These are phyloP conservation scores for Trichoderma koningii DNA, from an alignment of 2,329 filamentous ascomycete species.

Conservation along the genomic window DNA sequence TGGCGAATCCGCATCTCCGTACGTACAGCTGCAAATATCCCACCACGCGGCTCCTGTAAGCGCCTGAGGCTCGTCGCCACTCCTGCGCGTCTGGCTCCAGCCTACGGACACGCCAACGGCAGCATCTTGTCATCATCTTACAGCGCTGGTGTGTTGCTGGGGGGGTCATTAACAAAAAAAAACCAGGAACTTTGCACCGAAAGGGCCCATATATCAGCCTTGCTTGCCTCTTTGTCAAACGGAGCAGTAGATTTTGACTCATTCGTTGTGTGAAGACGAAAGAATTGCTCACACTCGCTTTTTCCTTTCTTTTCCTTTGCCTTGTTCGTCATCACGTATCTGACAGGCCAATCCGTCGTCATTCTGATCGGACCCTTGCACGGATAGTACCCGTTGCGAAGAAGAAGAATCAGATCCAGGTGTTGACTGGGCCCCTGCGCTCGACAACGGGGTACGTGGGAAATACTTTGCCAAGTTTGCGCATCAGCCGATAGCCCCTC, in stretches of 20 bases:
- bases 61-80: slow-evolving; percentile 19
- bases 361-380: not conserved
- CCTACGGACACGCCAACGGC: not conserved
- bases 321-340: too few species aligned
- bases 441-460: not conserved
- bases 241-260: slow-evolving; percentile 17
- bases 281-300: not conserved
- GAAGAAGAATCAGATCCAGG: too few species aligned
- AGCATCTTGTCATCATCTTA: slow-evolving; percentile 20
- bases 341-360: not conserved
- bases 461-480: not conserved
- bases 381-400: too few species aligned
- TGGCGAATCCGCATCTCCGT: slow-evolving; percentile 6
- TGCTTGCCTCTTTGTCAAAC: not conserved
- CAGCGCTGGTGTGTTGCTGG: not conserved
- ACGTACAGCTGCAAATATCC: not conserved
- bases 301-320: too few species aligned
- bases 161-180: not conserved
- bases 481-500: slow-evolving; percentile 25
- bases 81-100: slow-evolving; percentile 16
- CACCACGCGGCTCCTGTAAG: slow-evolving; percentile 17
- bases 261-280: not conserved
- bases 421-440: not conserved
- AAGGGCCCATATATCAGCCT: not conserved
- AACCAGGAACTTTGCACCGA: not conserved